These are phyloP conservation scores for Balakata baccata DNA, from an alignment of 345 rosid species.

Conservation along the genomic window DNA sequence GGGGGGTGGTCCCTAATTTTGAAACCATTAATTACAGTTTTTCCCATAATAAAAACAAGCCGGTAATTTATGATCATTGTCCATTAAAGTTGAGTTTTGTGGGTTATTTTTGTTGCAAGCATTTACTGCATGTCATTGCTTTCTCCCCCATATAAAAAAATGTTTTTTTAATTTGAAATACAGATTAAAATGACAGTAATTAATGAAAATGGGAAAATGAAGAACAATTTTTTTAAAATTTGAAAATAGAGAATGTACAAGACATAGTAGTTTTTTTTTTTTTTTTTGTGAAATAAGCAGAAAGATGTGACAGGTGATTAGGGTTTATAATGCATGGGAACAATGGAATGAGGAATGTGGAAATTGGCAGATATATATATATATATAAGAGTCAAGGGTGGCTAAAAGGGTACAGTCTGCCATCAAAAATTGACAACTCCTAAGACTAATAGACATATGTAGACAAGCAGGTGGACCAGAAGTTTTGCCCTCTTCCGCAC, in stretches of 20 bases:
- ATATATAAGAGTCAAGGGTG: too few relatives aligned
- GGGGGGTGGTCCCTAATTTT: not conserved
- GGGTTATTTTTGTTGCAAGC: not conserved
- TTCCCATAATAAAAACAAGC: not conserved
- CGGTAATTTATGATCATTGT: not conserved
- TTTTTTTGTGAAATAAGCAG: not conserved
- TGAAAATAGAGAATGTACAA: not conserved
- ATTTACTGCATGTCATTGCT: not conserved
- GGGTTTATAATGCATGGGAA: constrained; percentile 12
- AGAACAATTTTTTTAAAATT: not conserved
- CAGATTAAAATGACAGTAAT: not conserved
- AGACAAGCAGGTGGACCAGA: constrained; percentile 23
- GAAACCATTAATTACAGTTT: not conserved
- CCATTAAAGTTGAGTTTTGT: not conserved
- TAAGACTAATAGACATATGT: constrained; percentile 18
- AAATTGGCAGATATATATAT: constrained; percentile 5
- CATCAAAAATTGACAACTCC: constrained; percentile 22
- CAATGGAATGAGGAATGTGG: constrained; percentile 28
- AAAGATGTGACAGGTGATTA: constrained; percentile 21
- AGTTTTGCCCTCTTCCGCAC: not conserved
- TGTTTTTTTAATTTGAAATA: too few relatives aligned
- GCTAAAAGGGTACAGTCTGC: constrained; percentile 12
- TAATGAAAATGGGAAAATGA: not conserved
- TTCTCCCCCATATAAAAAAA: too few relatives aligned
- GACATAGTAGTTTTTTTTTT: too few relatives aligned